Evolutionary conservation across 2,329 filamentous ascomycete genomes (phyloP).

Genomic region (Cercospora zeina): DNA sequence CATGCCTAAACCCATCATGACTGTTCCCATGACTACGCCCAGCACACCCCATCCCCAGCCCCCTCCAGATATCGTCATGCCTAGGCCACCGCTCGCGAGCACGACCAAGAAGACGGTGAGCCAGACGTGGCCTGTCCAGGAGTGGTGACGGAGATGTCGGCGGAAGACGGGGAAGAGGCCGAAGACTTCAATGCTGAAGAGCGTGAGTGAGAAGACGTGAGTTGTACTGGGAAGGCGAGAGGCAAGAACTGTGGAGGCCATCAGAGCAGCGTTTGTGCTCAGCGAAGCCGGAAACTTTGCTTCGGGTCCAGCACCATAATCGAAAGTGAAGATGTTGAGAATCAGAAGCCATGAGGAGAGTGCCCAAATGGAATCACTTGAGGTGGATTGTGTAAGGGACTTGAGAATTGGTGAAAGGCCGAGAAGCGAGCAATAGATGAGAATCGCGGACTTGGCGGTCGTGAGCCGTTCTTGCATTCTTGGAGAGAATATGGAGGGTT

Average conservation of each 20-base stretch:
- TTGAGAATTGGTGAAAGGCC: conserved; percentile 94
- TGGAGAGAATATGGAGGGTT: conserved; percentile 49
- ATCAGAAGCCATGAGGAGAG: conserved; percentile 89
- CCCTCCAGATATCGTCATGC: conserved; percentile 56
- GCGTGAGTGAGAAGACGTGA: conserved; percentile 89
- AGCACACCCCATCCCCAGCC: conserved; percentile 61
- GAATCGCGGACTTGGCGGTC: conserved; percentile 85
- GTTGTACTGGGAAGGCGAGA: conserved; percentile 85
- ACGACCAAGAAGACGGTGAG: conserved; percentile 76
- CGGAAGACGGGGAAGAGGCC: conserved; percentile 96
- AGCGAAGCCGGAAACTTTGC: conserved; percentile 70
- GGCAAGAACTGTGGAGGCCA: conserved; percentile 92
- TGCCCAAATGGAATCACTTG: conserved; percentile 94
- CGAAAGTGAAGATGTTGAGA: conserved; percentile 97
- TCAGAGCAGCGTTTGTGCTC: conserved; percentile 92
- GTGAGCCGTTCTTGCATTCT: conserved; percentile 66
- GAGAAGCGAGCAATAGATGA: conserved; percentile 90
- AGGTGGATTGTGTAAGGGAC: conserved; percentile 90
- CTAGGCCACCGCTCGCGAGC: conserved; percentile 76
- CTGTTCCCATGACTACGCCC: conserved; percentile 73
- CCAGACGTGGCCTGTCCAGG: conserved; percentile 75
- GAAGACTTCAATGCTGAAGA: conserved; percentile 97
- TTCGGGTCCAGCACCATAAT: conserved; percentile 74
- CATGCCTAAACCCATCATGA: conserved; percentile 76
- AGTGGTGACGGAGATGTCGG: conserved; percentile 79